Conservation (phyloP, 192 early-diverging fungal genomes). For the Funneliformis geosporum region DNA sequence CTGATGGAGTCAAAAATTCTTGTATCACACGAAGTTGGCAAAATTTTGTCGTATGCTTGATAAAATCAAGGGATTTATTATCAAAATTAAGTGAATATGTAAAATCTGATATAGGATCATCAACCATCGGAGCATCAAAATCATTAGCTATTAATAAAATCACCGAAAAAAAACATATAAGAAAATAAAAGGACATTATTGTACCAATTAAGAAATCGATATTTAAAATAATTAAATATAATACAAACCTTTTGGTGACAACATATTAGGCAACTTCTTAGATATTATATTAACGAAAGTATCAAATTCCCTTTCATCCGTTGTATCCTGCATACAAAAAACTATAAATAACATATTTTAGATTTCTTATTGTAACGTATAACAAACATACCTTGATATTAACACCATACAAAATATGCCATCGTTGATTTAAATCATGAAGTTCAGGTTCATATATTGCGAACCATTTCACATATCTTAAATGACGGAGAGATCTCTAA, state of each 20-base stretch:
- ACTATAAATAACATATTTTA: not conserved
- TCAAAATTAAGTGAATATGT: conserved; percentile 39
- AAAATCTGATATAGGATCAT: conserved; percentile 39
- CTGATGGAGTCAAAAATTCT: conserved; percentile 49
- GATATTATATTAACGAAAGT: conserved; percentile 38
- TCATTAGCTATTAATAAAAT: conserved; percentile 38
- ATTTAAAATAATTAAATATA: too few relatives aligned
- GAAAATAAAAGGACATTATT: not conserved
- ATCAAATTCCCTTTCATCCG: conserved; percentile 38
- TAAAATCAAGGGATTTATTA: conserved; percentile 37
- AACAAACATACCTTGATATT: conserved; percentile 33
- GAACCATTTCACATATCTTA: conserved; percentile 51
- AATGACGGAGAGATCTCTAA: conserved; percentile 40
- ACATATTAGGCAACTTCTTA: conserved; percentile 41
- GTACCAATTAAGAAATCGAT: too few relatives aligned
- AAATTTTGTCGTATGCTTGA: conserved; percentile 51
- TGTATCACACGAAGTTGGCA: conserved; percentile 46
- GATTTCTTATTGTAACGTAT: not conserved
- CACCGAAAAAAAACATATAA: not conserved
- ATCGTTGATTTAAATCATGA: conserved; percentile 53
- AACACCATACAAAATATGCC: conserved; percentile 47
- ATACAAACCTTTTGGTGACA: conserved; percentile 40
- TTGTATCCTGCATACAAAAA: conserved; percentile 31
- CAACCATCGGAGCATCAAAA: conserved; percentile 44
- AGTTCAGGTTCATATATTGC: conserved; percentile 41